Conservation (phyloP, 208 protist species). For the Wallacemonas collosoma region DNA sequence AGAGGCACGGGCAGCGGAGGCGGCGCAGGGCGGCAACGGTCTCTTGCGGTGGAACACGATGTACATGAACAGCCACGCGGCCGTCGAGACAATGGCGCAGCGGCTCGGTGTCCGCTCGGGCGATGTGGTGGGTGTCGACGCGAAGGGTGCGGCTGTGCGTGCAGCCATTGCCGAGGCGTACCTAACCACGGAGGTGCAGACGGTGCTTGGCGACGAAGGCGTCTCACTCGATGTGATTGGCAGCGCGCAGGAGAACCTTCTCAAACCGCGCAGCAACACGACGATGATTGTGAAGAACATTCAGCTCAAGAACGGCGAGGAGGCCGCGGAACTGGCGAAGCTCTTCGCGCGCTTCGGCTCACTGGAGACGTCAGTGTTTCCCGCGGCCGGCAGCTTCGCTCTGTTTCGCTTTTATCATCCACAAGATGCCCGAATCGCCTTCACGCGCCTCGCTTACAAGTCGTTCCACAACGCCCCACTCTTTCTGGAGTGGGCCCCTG, state of each 20-base stretch:
- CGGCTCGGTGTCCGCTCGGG: slow-evolving; percentile 59
- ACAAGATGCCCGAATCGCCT: slow-evolving; percentile 92
- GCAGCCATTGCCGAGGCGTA: slow-evolving; percentile 87
- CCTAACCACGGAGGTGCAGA: slow-evolving; percentile 75
- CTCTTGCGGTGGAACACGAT: slow-evolving; percentile 69
- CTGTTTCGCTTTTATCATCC: slow-evolving; percentile 76
- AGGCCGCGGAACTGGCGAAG: slow-evolving; percentile 59
- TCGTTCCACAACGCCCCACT: slow-evolving; percentile 94
- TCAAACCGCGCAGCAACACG: slow-evolving; percentile 77
- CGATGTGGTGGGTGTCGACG: slow-evolving; percentile 60
- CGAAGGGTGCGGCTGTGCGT: slow-evolving; percentile 88
- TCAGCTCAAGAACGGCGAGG: slow-evolving; percentile 43
- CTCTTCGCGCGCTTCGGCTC: slow-evolving; percentile 73
- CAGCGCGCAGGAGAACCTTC: slow-evolving; percentile 52
- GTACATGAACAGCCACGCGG: slow-evolving; percentile 84
- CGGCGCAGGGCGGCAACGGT: neutral
- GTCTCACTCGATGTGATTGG: slow-evolving; percentile 77
- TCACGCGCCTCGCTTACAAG: slow-evolving; percentile 95
- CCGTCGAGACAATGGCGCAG: slow-evolving; percentile 72
- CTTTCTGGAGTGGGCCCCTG: slow-evolving; percentile 98
- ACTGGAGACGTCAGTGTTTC: slow-evolving; percentile 74
- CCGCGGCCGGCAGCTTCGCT: slow-evolving; percentile 61
- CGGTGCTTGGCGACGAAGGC: slow-evolving; percentile 75
- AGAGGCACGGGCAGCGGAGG: slow-evolving; percentile 32
- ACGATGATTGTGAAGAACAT: slow-evolving; percentile 87